These are phyloP conservation scores for Citrus sinensis DNA, from an alignment of 345 rosid species.

Conservation along the genomic window DVS_A1.0 CM039165.1:2745001-2745500, in stretches of 20 bases:
- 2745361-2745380: conserved; percentile 11
- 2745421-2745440: neutral
- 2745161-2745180: neutral
- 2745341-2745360: neutral
- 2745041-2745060: conserved; percentile 1
- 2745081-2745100: neutral
- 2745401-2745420: neutral
- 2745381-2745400: neutral
- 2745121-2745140: conserved; percentile 7
- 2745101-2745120: neutral
- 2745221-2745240: neutral
- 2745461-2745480: neutral
- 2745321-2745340: conserved; percentile 18
- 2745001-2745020: neutral
- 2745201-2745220: neutral
- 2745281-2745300: conserved; percentile 11
- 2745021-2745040: neutral
- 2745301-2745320: conserved; percentile 7
- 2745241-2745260: neutral
- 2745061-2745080: neutral
- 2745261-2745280: conserved; percentile 10
- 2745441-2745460: neutral
- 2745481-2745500: neutral
- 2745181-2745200: conserved; percentile 5
- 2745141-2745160: neutral